Base-by-base conservation (phyloP, 2,329 filamentous ascomycete species). In the Annulohypoxylon truncatum region DNA sequence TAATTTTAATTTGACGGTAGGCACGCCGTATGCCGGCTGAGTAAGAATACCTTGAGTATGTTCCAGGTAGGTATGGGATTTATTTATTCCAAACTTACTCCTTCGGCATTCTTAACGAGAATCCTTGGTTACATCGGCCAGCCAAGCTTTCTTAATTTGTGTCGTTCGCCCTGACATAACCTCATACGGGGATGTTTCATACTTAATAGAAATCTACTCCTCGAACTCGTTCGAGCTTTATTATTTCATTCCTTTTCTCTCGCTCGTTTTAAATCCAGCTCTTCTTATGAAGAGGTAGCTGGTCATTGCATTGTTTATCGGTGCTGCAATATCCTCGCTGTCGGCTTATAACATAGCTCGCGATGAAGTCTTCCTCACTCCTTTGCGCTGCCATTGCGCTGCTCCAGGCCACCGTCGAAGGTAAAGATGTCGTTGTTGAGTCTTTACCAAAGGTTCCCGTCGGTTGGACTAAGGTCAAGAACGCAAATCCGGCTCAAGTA, bases 401-500 rank as follows among this genome's bases (percentile, higher is more conserved):
- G 15, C 59, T 74, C 18, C 68, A 67, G 47, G 47, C 72, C 22
- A 50, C 58, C 6, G 67, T 61, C 33, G 69, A 71, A 46, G 47
- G 57, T 52, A 71, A 69, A 54, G 68, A 73, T 66, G 70, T 76
- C 38, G 72, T 81, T 31, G 76, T 82, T 63, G 77, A 81, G 70
- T 77, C 74, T 22, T 64, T 82, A 22, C 71, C 73, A 4, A 61
- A 64, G 4, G 73, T 80, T 4, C 81, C 82, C 0, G 64, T 65
- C 35, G 81, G 80, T 26, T 83, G 81, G 82, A 72, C 64, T 38
- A 72, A 77, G 44, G 62, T 78, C 13, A 73, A 77, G 15, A 66
- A 75, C 2, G 80, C 81, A 1, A 67, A 72, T 12, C 75, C 78
- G 1, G 75, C 78, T 0, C 81, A 82, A 28, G 61, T 75, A 12